Evolutionary conservation across 108 stramenopile genomes (phyloP).

Genomic region (Pseudonitzschia pungens): DNA sequence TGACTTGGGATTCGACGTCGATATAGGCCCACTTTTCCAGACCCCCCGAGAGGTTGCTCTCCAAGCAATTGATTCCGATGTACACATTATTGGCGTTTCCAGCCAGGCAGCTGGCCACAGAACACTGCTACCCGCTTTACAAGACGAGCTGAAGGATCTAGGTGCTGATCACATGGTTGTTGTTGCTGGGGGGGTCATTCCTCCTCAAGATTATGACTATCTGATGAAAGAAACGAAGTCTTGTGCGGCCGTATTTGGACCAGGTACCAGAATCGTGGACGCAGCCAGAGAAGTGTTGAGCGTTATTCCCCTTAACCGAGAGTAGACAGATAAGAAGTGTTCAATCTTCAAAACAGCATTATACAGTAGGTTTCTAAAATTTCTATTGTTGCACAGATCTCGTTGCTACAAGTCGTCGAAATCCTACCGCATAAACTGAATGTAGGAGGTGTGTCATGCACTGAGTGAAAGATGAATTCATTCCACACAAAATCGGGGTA

Average conservation of each 20-base stretch:
- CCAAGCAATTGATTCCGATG: constrained; percentile 96
- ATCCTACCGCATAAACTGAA: too few species aligned
- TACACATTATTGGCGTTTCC: constrained; percentile 96
- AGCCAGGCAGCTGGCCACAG: constrained; percentile 97
- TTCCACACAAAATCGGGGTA: too few species aligned
- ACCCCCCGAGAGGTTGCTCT: constrained; percentile 95
- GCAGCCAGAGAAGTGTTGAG: constrained; percentile 81
- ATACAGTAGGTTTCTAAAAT: too few species aligned
- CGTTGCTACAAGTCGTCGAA: too few species aligned
- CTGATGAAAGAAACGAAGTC: constrained; percentile 79
- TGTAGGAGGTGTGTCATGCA: too few species aligned
- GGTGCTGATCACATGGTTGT: constrained; percentile 90
- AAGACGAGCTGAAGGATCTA: constrained; percentile 73
- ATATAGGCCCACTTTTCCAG: constrained; percentile 96
- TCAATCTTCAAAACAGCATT: too few species aligned
- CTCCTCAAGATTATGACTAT: constrained; percentile 92
- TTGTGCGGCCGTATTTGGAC: constrained; percentile 92
- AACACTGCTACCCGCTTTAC: constrained; percentile 92
- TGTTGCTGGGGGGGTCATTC: constrained; percentile 96
- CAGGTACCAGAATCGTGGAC: constrained; percentile 93
- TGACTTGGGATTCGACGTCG: constrained; percentile 97
- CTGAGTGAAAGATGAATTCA: too few species aligned
- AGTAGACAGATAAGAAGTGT: too few species aligned
- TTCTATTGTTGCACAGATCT: too few species aligned
- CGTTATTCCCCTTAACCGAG: constrained; percentile 42